Evolutionary conservation across 164 flowering plant genomes (phyloP).

Genomic region (Protea cynaroides): DNA sequence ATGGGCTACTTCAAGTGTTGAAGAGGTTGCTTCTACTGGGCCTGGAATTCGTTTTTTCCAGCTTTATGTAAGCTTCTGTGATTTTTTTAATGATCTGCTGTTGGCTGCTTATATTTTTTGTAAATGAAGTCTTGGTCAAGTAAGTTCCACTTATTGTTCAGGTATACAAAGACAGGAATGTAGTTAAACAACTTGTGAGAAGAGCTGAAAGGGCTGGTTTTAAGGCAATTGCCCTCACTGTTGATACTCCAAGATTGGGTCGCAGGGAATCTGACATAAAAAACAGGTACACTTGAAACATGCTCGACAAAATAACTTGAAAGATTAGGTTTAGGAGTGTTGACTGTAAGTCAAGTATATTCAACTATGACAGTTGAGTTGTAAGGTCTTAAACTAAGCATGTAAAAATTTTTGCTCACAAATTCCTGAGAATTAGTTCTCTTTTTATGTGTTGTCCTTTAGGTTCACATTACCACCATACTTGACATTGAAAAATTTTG

Average conservation of each 20-base stretch:
- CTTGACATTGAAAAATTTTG: slow-evolving; percentile 51
- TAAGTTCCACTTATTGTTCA: slow-evolving; percentile 3
- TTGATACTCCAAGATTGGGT: slow-evolving; percentile 59
- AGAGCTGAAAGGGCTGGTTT: slow-evolving; percentile 69
- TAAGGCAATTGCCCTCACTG: slow-evolving; percentile 65
- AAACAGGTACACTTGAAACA: slow-evolving; percentile 32
- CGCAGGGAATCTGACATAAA: slow-evolving; percentile 62
- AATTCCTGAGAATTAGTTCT: not conserved
- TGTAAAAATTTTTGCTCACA: too few relatives aligned
- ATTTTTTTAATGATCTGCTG: not conserved
- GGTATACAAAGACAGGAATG: slow-evolving; percentile 47
- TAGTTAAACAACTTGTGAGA: slow-evolving; percentile 46
- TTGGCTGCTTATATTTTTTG: not conserved
- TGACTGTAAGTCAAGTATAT: not conserved
- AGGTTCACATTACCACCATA: slow-evolving; percentile 64
- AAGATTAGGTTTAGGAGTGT: not conserved
- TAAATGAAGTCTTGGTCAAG: not conserved
- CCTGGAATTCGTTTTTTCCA: slow-evolving; percentile 65
- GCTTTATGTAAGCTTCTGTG: slow-evolving; percentile 43
- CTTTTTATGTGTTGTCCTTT: slow-evolving; percentile 3
- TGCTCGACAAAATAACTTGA: not conserved
- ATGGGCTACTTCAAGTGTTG: slow-evolving; percentile 59
- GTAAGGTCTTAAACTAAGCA: too few relatives aligned
- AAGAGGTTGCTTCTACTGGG: slow-evolving; percentile 69
- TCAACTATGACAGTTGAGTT: too few relatives aligned